Base-by-base conservation (phyloP, 257 asterid genomes). In the Nicotiana attenuata region DNA sequence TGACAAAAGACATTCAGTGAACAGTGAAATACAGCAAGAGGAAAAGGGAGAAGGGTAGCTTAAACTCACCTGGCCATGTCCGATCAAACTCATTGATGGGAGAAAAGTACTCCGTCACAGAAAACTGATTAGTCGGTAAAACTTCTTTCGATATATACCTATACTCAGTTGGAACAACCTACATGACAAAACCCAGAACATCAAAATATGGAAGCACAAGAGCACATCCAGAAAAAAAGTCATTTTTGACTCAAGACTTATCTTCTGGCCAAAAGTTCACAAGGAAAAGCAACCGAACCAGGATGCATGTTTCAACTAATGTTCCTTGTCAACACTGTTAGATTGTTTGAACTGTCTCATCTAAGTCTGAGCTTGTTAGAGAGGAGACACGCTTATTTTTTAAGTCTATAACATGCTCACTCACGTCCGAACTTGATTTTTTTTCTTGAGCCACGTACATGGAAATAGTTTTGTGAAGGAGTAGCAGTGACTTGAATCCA, bases 161-260 rank as follows among this genome's bases (percentile, higher is more conserved):
- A 89, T 94, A 96, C 83, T 96, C 97, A 45, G 99, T 96, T 0
- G 99, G 99, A 86, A 94, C 99, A 88, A 96, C 88, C 99, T 96
- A 88, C 86, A 87, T 63, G 20, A 63, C 7, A 61, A 57, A 82
- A 55, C 60, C 55, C 82, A 84, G 45, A 76, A 61, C 15, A 15
- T 85, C 52, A 83, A 73, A 76, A 78, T 47, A 57, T 28, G 24
- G 64, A 71, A 33, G 59, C 78, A 71, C 35, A 0, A 71, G 78
- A 38, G 6, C 35, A 22, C 60, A 45, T 45, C 78, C 60, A 71
- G 7, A 31, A 69, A n/a, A 33, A n/a, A 41, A 11, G 14, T 69
- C 35, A 41, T 41, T 69, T 69, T 1, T 5, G 77, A 69, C 5
- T 11, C 57, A 0, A n/a, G 13, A 38, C 77, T 11, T 5, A 5